Conservation (phyloP, 768 basidiomycete genomes). For the Stropharia rugosoannulata region DNA sequence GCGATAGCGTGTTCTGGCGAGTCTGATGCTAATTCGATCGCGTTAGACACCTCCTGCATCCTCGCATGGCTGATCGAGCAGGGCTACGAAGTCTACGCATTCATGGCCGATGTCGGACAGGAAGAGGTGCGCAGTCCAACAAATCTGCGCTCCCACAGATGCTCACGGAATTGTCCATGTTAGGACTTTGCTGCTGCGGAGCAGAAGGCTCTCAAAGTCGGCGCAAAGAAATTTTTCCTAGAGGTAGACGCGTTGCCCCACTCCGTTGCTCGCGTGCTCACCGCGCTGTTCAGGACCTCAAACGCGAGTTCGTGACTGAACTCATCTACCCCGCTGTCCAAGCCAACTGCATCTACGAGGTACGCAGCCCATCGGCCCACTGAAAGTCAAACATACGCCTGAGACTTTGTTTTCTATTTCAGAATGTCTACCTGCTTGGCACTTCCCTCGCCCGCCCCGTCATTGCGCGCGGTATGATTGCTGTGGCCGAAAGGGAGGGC, state of each 20-base stretch:
- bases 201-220: conserved; percentile 84
- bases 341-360: conserved; percentile 99
- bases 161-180: conserved; percentile 4
- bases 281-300: conserved; percentile 66
- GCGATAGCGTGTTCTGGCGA: conserved; percentile 21
- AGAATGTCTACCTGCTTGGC: conserved; percentile 96
- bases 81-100: conserved; percentile 95
- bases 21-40: neutral
- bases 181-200: conserved; percentile 94
- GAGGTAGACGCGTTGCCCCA: conserved; percentile 46
- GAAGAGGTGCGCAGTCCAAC: conserved; percentile 59
- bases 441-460: conserved; percentile 98
- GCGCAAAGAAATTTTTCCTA: conserved; percentile 95
- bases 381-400: neutral
- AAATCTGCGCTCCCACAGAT: neutral
- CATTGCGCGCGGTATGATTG: conserved; percentile 99
- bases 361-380: conserved; percentile 26
- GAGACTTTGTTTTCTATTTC: neutral
- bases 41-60: conserved; percentile 94
- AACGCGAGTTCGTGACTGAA: conserved; percentile 92
- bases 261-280: neutral
- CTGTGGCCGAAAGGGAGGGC: conserved; percentile 82
- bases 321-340: conserved; percentile 98
- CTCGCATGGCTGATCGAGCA: conserved; percentile 98
- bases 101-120: conserved; percentile 95